These are phyloP conservation scores for Penicillium cataractarum DNA, from an alignment of 495 filamentous ascomycete genomes.

Conservation along the genomic window DNA sequence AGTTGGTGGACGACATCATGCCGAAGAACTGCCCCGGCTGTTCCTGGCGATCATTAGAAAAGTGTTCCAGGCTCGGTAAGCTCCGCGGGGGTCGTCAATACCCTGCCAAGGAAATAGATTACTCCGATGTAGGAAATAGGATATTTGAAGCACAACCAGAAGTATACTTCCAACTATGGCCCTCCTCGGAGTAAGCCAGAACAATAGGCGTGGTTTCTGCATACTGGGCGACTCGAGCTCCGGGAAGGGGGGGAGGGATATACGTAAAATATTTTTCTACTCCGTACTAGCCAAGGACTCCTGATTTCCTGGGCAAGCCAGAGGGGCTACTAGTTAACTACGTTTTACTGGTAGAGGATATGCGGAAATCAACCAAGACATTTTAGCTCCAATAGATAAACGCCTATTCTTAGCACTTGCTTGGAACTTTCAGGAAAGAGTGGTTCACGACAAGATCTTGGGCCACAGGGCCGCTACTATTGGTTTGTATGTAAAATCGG, in stretches of 20 bases:
- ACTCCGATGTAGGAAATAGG: constrained; percentile 4
- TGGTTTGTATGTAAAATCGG: neutral
- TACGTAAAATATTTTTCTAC: constrained; percentile 1
- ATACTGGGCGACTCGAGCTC: neutral
- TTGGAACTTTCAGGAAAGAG: neutral
- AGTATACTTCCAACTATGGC: constrained; percentile 1
- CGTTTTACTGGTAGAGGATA: neutral
- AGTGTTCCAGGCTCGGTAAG: neutral
- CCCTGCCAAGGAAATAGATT: neutral
- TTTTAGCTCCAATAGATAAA: constrained; percentile 1
- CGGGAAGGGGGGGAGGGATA: neutral
- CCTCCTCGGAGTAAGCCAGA: neutral
- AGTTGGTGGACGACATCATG: constrained; percentile 6
- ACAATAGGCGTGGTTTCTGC: neutral
- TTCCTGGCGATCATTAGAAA: constrained; percentile 5
- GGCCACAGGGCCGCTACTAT: neutral
- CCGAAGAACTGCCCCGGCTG: constrained; percentile 6
- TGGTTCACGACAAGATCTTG: neutral
- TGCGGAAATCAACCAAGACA: neutral
- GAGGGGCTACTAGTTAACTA: neutral
- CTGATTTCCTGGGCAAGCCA: neutral
- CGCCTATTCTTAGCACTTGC: neutral
- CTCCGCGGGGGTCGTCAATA: neutral
- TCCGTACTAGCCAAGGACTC: neutral
- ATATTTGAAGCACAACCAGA: neutral